Conservation (phyloP, 148 eudicot genomes). For the Limonium bicolor region DNA sequence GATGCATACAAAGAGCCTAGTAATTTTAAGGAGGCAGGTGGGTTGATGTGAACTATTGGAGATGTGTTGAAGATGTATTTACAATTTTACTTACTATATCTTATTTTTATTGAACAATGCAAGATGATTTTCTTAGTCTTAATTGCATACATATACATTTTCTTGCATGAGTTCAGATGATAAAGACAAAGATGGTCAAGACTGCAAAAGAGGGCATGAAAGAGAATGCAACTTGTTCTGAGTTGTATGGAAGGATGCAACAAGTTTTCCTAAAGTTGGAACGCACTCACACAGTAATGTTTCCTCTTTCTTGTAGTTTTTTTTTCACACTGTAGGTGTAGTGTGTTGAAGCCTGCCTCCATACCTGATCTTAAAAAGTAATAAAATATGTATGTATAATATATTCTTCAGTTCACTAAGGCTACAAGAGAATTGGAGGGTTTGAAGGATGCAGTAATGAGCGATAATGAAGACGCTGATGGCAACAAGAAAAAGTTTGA, state of each 20-base stretch:
- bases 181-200: conserved; percentile 60
- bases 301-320: no score
- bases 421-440: conserved; percentile 30
- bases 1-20: conserved; percentile 79
- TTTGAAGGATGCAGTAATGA: conserved; percentile 40
- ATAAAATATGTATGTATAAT: not conserved
- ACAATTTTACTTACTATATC: no score
- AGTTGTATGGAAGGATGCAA: conserved; percentile 67
- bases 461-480: conserved; percentile 7
- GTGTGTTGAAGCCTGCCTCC: not conserved
- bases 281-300: conserved; percentile 21
- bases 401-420: conserved; percentile 14
- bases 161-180: conserved; percentile 25
- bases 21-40: conserved; percentile 64
- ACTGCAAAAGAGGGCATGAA: conserved; percentile 66
- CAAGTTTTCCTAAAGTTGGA: conserved; percentile 59
- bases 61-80: no score
- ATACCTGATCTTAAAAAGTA: not conserved
- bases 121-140: no score
- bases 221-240: conserved; percentile 37
- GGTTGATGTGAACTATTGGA: conserved; percentile 1
- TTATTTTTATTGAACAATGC: no score
- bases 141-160: not conserved
- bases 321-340: not conserved
- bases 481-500: conserved; percentile 22